Evolutionary conservation across 345 rosid genomes (phyloP), one percentile per base, ranked within the genome.

Genomic region (Heritiera littoralis): DNA sequence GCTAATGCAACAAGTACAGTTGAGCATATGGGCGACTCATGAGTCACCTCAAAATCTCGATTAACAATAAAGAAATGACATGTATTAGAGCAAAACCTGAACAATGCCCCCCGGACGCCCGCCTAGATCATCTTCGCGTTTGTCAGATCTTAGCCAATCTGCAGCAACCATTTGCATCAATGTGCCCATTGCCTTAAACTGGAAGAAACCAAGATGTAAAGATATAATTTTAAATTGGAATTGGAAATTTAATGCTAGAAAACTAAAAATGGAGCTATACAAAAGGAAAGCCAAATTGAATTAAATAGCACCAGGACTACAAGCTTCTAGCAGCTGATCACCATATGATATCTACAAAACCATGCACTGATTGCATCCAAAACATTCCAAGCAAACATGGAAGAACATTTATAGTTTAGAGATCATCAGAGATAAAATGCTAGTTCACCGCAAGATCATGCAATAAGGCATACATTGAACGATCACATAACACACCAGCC

Each of bases 141-240:
- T 95, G 88, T 92, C 90, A 81, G 98, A 93, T 82, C 86, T 93
- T 59, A 89, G 77, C 98, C 98, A 95, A 88, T 93, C 98, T 79
- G 97, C 98, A 73, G 93, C 98, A 76, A 95, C 94, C 98, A 93
- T 93, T 85, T 91, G 90, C 98, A 93, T 92, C 90, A 90, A 79
- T 55, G 92, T 89, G 70, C 91, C 95, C 80, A 89, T 95, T 41
- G 98, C 97, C 89, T 89, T 93, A 70, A 95, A 78, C 98, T 94
- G 87, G 63, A 56, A 58, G 48, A 77, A 76, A 79, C 78, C 20
- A 80, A 59, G 30, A 2, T 58, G 43, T 12, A 38, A 5, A 76
- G 51, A 66, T 46, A 61, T 15, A 51, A 49, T 20, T 9, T 46
- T 63, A 49, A 15, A 38, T 71, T 15, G 5, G 17, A 61, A 72